Base-by-base conservation (phyloP, 345 rosid genomes). In the Populus simonii region DNA sequence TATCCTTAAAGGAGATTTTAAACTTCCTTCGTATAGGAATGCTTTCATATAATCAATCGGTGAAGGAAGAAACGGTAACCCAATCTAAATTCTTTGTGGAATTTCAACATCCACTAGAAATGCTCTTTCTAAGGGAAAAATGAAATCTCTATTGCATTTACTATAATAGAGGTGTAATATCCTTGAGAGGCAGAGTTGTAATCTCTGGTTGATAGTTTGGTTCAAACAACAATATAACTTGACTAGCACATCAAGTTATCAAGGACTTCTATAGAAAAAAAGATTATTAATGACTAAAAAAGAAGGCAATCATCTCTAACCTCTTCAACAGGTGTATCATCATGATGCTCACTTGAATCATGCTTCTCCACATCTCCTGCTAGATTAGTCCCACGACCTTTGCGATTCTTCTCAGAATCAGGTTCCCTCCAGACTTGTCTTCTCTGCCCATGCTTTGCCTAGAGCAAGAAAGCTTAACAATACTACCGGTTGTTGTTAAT, bases 371-470 rank as follows among this genome's bases (percentile, higher is more conserved):
- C 92, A 36, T 83, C 89, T 69, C 87, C 87, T 25, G 74, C 78
- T 73, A 83, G 92, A 70, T 81, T 87, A 66, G 89, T 81, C 68
- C 76, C 72, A 31, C 74, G 88, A 53, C 87, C 85, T 72, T 63
- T 67, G 53, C 75, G 76, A 74, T 83, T 84, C 87, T 86, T 93
- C 59, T 87, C 94, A 61, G 84, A 68, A 71, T 90, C 93, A 35
- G 78, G 63, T 31, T 86, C 94, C 83, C 81, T 88, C 92, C 93
- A 83, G 51, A 83, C 80, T 79, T 86, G 93, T 81, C 76, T 91
- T 86, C 85, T 89, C 82, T 88, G 93, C 27, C 81, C 90, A 81
- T 76, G 81, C 81, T 88, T 92, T 27, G 70, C 92, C 98, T 90
- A 72, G 17, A 69, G 75, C 72, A 38, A 74, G 66, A 23, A 65